phyloP scores from a whole-genome alignment of 371 early-diverging fungal genomes.

The Mucor circinelloides region DNA sequence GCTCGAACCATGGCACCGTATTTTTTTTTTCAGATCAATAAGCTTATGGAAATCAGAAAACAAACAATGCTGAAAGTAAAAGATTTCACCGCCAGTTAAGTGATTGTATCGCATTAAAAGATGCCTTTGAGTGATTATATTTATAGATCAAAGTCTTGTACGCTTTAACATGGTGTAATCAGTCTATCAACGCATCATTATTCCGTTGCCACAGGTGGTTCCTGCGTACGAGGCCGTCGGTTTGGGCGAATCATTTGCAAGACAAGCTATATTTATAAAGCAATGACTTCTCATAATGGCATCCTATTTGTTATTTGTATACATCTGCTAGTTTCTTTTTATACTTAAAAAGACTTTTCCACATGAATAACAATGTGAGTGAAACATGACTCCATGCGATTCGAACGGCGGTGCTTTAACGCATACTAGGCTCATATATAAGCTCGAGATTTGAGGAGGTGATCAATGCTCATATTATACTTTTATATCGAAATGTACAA shows the following conservation, averaged over 20 bases:
- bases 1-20: background rate
- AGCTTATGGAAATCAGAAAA: background rate
- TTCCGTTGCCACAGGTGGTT: background rate
- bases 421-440: background rate
- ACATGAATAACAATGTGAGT: slow-evolving; percentile 6
- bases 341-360: slow-evolving; percentile 1
- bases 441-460: background rate
- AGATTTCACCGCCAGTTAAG: background rate
- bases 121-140: background rate
- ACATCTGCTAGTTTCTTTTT: background rate
- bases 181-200: background rate
- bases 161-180: background rate
- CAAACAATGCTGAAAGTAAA: background rate
- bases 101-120: background rate
- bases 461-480: background rate
- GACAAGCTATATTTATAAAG: background rate
- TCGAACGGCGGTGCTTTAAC: background rate
- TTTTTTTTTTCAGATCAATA: too few relatives aligned
- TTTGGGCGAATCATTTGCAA: background rate
- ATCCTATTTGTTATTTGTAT: background rate
- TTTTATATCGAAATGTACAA: background rate
- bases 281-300: background rate
- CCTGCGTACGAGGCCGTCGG: background rate
- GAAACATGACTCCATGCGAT: background rate
- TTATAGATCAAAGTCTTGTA: background rate